Evolutionary conservation across 495 filamentous ascomycete species (phyloP).

Genomic region (Trichoderma orchidacearum): DNA sequence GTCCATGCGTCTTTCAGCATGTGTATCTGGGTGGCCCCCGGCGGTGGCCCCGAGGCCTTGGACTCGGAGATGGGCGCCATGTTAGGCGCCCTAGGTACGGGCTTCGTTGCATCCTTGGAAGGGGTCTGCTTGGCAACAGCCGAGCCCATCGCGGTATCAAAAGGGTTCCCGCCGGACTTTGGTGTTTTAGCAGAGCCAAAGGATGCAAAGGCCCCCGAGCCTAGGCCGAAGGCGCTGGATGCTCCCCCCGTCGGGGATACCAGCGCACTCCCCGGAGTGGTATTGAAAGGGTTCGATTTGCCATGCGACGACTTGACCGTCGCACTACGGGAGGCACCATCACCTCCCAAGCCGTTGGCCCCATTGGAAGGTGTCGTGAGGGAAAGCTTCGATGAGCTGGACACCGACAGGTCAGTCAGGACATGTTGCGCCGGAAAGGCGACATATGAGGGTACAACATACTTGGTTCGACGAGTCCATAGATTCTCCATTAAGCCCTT

Average conservation of each 20-base stretch:
- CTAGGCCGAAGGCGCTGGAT: constrained; percentile 85
- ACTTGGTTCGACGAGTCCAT: constrained; percentile 93
- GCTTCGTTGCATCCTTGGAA: constrained; percentile 29
- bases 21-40: neutral
- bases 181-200: constrained; percentile 83
- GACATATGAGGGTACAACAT: constrained; percentile 21
- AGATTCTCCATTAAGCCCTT: constrained; percentile 30
- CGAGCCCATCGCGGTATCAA: constrained; percentile 54
- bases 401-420: neutral
- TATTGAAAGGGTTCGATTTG: constrained; percentile 77
- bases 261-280: constrained; percentile 58
- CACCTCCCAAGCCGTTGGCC: constrained; percentile 42
- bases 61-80: constrained; percentile 27
- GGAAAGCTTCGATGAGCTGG: constrained; percentile 77
- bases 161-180: constrained; percentile 70
- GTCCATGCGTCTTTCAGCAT: constrained; percentile 2
- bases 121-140: constrained; percentile 48
- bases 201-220: constrained; percentile 89
- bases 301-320: constrained; percentile 62
- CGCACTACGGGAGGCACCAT: constrained; percentile 52
- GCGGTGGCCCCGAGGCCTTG: constrained; percentile 7
- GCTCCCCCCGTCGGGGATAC: constrained; percentile 77
- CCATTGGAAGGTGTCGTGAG: constrained; percentile 52
- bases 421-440: neutral
- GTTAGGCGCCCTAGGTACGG: constrained; percentile 22